Evolutionary conservation across 108 stramenopile genomes (phyloP), one percentile per base, ranked within the genome.

Genomic region (Cyclotella choctawhatcheeana): DNA sequence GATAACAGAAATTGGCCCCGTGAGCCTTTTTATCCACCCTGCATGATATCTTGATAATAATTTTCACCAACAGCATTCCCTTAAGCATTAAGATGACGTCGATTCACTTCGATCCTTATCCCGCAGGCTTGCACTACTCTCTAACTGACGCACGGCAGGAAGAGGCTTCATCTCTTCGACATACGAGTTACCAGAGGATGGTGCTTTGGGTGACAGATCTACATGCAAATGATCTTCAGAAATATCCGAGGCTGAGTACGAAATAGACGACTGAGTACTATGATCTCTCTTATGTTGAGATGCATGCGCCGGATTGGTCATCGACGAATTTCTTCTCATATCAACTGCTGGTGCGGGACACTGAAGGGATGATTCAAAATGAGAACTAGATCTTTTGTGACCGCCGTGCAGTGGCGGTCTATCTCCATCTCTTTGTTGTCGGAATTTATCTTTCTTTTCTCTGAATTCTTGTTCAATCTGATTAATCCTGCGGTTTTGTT

Each of bases 401-500:
- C 62, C 79, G 1, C 62, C 67, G 44, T 69, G 73, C 48, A 74
- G 44, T 16, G 72, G 79, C 0, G 72, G 79, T 53, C 52, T 73
- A 20, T 60, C 61, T 8, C 62, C 40, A 67, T 53, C 33, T 26
- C 62, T 60, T 50, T 77, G 76, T 44, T 69, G 60, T 10, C 52
- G 68, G n/a, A 81, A 58, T 34, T 74, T 64, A 14, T 73, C 53
- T 48, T 69, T 81, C 30, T 58, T 81, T 24, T 81, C 79, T 0
- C 61, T 37, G 61, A 79, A 85, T 52, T 93, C 92, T 60, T 83
- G 60, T 59, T 91, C 76, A 48, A 95, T 70, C 66, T 89, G 88
- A 67, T 83, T 86, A 62, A 95, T 73, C 58, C 94, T 76, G 30
- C 81, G 81, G 44, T 79, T 76, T 63, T 95, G 94, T 61, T 95